A percentile compares a stretch with the other conserved stretches of the same genome.
These are phyloP conservation scores for Boletus patriciae DNA, from an alignment of 768 basidiomycete species.

Conservation along the genomic window DNA sequence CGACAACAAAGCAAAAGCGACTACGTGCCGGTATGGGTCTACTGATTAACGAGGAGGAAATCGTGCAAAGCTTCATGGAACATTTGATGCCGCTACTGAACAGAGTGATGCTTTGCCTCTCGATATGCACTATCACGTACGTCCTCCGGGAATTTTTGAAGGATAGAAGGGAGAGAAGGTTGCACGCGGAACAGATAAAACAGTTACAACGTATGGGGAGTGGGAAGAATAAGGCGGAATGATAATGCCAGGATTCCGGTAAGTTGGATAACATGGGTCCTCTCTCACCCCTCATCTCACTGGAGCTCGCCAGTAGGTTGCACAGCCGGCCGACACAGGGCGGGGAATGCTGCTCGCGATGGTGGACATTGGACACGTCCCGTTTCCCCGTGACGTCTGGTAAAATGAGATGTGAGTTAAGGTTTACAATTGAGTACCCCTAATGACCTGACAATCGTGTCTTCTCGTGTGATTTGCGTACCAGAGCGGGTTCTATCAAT, in stretches of 20 bases:
- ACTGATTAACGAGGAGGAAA: slow-evolving; percentile 19
- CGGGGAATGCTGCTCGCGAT: too few species aligned
- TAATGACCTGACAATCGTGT: background rate
- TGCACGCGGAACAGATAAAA: slow-evolving; percentile 18
- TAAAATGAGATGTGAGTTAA: too few species aligned
- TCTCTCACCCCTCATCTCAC: too few species aligned
- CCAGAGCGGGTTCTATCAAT: background rate
- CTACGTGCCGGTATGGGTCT: slow-evolving; percentile 14
- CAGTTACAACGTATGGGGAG: background rate
- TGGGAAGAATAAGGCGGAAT: background rate
- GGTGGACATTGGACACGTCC: too few species aligned
- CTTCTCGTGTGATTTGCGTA: background rate
- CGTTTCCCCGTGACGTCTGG: too few species aligned
- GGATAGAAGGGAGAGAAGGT: slow-evolving; percentile 20
- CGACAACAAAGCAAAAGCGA: background rate
- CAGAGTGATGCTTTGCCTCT: slow-evolving; percentile 11
- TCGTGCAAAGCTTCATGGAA: slow-evolving; percentile 8
- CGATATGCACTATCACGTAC: slow-evolving; percentile 18
- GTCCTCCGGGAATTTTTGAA: slow-evolving; percentile 15
- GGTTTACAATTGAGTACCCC: too few species aligned
- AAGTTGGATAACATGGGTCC: background rate
- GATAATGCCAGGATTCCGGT: background rate
- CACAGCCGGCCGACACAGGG: too few species aligned
- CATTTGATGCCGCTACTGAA: slow-evolving; percentile 16
- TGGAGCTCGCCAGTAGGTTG: too few species aligned